Evolutionary conservation across 2,329 filamentous ascomycete genomes (phyloP).

Genomic region (Fusarium agapanthi): DNA sequence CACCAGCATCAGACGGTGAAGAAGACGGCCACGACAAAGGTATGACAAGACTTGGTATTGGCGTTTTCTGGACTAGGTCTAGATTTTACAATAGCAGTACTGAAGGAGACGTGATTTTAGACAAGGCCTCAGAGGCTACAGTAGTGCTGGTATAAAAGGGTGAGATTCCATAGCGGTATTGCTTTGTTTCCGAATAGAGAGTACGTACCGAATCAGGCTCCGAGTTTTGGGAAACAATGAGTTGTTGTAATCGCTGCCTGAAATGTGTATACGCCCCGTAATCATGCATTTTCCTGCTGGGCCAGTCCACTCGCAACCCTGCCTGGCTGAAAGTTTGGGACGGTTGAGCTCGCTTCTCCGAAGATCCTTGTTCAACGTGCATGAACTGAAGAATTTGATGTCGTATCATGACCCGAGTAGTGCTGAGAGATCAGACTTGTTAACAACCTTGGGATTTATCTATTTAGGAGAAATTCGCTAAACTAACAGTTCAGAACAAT

Average conservation of each 20-base stretch:
- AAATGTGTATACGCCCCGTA: not conserved
- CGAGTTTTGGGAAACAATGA: too few relatives aligned
- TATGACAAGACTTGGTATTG: not conserved
- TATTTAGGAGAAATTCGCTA: rapidly evolving
- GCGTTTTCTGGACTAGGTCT: not conserved
- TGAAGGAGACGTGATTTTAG: not conserved
- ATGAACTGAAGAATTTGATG: not conserved
- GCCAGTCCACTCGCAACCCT: not conserved
- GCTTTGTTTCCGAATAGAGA: rapidly evolving
- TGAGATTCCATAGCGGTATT: not conserved
- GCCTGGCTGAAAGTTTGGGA: not conserved
- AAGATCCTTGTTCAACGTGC: not conserved
- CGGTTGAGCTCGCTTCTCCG: not conserved
- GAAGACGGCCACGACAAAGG: rapidly evolving
- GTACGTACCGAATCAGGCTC: not conserved
- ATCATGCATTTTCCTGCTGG: not conserved
- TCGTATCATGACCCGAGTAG: not conserved
- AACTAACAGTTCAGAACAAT: rapidly evolving
- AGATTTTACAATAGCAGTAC: not conserved
- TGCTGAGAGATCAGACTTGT: rapidly evolving
- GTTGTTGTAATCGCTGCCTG: not conserved
- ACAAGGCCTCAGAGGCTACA: not conserved
- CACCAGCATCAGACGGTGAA: not conserved
- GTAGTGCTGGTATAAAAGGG: not conserved
- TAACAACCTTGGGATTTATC: rapidly evolving